Base-by-base conservation (phyloP, 148 eudicot genomes). In the Limonium bicolor region DNA sequence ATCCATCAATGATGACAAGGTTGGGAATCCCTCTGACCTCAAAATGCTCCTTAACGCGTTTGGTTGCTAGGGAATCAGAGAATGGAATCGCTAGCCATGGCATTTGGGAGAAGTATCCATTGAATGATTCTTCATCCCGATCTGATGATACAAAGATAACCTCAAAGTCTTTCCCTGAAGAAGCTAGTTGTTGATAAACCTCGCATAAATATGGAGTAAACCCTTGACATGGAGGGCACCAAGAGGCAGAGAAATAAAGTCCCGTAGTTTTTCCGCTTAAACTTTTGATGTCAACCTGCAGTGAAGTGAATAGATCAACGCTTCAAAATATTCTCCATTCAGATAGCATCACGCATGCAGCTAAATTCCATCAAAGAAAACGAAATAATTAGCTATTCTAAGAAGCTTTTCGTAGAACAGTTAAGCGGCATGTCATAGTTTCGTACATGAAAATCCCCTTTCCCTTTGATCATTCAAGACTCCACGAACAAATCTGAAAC, bases 11-110 rank as follows among this genome's bases (percentile, higher is more conserved):
- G 35, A 72, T 33, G 50, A 61, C 62, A 20, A 72, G 74, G 58
- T 54, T 20, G 40, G 74, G 78, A 31, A 68, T 72, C 19, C 71
- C 74, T 46, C 48, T 50, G 50, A 72, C 78, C 17, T 18, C 20
- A 37, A 72, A 72, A 20, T 49, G 45, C 15, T 47, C 52, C 40
- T 29, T 18, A 2, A 64, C 43, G 36, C 42, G 54, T 15, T 41
- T 26, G 8, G 4, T 46, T 25, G 44, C 43, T 3, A 31, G 53
- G 13, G 58, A 23, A 61, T 72, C 74, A 34, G 67, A 53, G 45
- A 61, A 53, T 7, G 78, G 78, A 47, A 72, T 36, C 15, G 78
- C 59, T 36, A 68, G 71, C 78, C 78, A 72, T 20, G 74, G 68
- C 78, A 72, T 72, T 54, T 68, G 68, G 0, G 59, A 38, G 22